Percentiles rank a stretch among this genome's conserved stretches.
Conservation (phyloP, 106 monocot species). For the Acanthochlamys bracteata region DNA sequence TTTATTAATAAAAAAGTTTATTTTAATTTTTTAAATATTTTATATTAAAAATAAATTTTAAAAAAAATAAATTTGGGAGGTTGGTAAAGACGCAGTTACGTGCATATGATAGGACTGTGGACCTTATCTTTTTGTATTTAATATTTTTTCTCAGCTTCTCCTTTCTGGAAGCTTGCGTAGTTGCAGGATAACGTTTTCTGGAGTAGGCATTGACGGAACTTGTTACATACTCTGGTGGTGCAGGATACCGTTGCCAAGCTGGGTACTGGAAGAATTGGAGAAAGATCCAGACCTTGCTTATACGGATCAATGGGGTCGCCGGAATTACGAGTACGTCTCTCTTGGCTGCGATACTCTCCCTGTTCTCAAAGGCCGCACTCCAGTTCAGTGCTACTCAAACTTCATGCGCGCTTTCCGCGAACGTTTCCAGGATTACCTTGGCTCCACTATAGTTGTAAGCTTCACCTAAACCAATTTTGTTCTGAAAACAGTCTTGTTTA, state of each 20-base stretch:
- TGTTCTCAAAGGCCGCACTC: slow-evolving; percentile 71
- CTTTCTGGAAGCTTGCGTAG: neutral
- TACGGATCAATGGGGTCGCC: slow-evolving; percentile 67
- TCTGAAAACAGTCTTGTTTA: no score
- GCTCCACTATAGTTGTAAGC: slow-evolving; percentile 66
- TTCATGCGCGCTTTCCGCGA: slow-evolving; percentile 95
- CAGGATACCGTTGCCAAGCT: slow-evolving; percentile 68
- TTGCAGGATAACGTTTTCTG: neutral
- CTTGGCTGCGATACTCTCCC: slow-evolving; percentile 78
- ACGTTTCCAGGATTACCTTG: slow-evolving; percentile 41
- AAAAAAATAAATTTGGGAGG: no score
- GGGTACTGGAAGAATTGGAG: slow-evolving; percentile 69
- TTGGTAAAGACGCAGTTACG: no score
- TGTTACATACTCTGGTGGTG: neutral
- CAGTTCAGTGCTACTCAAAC: slow-evolving; percentile 77
- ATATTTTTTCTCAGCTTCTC: neutral
- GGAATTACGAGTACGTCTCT: slow-evolving; percentile 88
- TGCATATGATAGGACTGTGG: no score
- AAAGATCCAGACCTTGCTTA: slow-evolving; percentile 53
- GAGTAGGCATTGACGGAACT: neutral
- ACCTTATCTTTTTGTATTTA: no score
- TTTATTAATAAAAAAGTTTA: no score
- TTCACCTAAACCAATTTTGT: neutral
- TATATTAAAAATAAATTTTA: no score
- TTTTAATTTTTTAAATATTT: no score